Conservation (phyloP, 331 rosid genomes). For the Malus hybrid region DNA sequence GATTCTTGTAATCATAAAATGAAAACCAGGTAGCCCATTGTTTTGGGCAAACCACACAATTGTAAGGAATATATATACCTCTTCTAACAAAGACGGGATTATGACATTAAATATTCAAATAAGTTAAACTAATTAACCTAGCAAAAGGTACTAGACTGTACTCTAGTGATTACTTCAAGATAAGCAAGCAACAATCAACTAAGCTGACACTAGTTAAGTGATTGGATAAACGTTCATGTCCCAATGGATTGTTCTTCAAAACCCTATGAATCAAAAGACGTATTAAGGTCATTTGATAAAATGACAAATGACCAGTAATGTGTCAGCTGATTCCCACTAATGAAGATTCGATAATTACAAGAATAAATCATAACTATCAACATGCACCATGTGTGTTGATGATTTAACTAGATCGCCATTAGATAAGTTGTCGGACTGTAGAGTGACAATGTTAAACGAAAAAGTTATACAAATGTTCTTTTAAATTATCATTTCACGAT, state of each 20-base stretch:
- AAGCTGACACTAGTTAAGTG: neutral
- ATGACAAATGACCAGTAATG: neutral
- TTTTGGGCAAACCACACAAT: slow-evolving; percentile 34
- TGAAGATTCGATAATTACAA: neutral
- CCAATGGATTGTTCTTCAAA: neutral
- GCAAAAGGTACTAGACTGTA: neutral
- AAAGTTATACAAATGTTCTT: neutral
- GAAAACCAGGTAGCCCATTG: slow-evolving; percentile 32
- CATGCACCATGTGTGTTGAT: neutral
- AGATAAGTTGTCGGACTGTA: neutral
- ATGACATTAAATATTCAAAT: neutral
- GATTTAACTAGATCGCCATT: neutral
- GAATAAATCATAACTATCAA: neutral
- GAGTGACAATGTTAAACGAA: neutral
- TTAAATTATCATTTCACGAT: neutral
- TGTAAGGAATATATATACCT: neutral
- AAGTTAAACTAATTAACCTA: neutral
- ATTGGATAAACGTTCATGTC: neutral
- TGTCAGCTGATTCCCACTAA: neutral
- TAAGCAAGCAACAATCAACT: neutral
- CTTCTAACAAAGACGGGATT: slow-evolving; percentile 7
- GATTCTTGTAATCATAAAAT: slow-evolving; percentile 17
- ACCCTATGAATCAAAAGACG: neutral
- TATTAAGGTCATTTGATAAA: neutral
- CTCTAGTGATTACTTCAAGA: slow-evolving; percentile 3